Evolutionary conservation across 225 moss, liverwort and hornwort species (phyloP).

Genomic region (Lunularia cruciata): DNA sequence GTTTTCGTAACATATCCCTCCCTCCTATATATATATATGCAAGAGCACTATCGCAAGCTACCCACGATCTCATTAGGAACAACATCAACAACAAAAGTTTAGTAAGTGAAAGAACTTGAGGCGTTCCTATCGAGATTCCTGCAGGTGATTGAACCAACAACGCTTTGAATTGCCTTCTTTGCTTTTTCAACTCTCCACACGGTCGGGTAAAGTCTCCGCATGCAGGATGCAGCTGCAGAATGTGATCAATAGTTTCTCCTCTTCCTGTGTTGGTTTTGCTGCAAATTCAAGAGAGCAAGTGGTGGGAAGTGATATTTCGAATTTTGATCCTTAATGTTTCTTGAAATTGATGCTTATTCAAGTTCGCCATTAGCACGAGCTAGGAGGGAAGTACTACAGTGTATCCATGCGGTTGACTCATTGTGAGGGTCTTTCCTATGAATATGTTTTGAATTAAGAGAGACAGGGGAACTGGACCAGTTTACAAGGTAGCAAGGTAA

Average conservation of each 20-base stretch:
- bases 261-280: not conserved
- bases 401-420: not conserved
- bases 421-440: not conserved
- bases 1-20: no score
- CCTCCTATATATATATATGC: no score
- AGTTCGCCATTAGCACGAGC: not conserved
- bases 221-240: not conserved
- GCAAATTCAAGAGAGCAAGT: not conserved
- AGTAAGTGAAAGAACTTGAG: no score
- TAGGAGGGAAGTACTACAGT: not conserved
- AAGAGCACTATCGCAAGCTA: no score
- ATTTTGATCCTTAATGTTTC: not conserved
- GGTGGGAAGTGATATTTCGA: not conserved
- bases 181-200: not conserved
- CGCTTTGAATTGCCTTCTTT: no score
- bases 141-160: no score
- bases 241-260: not conserved
- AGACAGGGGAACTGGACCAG: not conserved
- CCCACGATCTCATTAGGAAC: no score
- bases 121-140: no score
- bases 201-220: not conserved
- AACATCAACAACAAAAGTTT: no score
- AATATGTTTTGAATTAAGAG: not conserved
- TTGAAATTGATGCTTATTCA: not conserved
- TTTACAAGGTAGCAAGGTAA: not conserved